Percentiles rank a stretch among this genome's conserved stretches.
These are phyloP conservation scores for Parasarocladium wereldwijsianum DNA, from an alignment of 2,329 filamentous ascomycete species.

Conservation along the genomic window DNA sequence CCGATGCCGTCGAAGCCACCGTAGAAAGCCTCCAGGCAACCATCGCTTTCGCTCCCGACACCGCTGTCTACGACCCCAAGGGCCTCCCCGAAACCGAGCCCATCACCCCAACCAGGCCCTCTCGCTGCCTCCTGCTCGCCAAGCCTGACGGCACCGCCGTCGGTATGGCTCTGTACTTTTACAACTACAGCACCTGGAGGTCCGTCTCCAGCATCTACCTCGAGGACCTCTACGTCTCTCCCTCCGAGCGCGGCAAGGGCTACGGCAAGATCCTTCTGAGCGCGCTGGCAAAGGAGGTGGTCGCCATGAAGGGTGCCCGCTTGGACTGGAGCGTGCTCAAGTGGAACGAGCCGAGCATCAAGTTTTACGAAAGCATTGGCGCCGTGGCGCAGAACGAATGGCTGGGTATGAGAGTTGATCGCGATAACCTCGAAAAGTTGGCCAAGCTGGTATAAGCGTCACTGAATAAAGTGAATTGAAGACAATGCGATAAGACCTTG, in stretches of 20 bases:
- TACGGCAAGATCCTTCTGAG: slow-evolving; percentile 67
- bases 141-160: slow-evolving; percentile 31
- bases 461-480: no score
- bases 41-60: slow-evolving; percentile 57
- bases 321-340: slow-evolving; percentile 86
- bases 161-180: slow-evolving; percentile 83
- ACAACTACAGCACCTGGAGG: slow-evolving; percentile 92
- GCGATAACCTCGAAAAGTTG: slow-evolving; percentile 46
- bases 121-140: slow-evolving; percentile 60
- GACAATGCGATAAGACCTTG: background rate
- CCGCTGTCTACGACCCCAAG: slow-evolving; percentile 23
- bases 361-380: slow-evolving; percentile 66
- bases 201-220: slow-evolving; percentile 80
- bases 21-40: slow-evolving; percentile 56
- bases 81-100: slow-evolving; percentile 31
- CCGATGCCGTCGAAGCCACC: slow-evolving; percentile 63
- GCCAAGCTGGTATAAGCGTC: slow-evolving; percentile 32
- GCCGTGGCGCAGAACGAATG: slow-evolving; percentile 55
- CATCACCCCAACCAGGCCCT: slow-evolving; percentile 43
- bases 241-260: slow-evolving; percentile 54
- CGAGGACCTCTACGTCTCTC: slow-evolving; percentile 79
- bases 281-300: slow-evolving; percentile 64
- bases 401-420: slow-evolving; percentile 63
- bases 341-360: slow-evolving; percentile 84
- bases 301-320: slow-evolving; percentile 55